phyloP scores from a whole-genome alignment of 108 stramenopile genomes.

The Seminavis robusta region DNA sequence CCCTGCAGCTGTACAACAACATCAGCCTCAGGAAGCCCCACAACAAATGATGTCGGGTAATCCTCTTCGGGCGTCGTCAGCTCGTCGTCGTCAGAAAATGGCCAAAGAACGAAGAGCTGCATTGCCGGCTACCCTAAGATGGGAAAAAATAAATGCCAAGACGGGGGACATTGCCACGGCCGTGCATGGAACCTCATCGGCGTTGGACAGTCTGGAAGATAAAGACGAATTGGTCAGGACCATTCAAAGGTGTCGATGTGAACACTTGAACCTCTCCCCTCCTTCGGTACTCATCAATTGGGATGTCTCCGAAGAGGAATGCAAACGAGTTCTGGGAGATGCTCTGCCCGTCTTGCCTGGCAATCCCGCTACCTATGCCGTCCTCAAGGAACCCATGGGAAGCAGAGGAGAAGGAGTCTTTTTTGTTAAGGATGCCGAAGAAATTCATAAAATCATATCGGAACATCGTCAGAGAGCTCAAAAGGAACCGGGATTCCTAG shows the following conservation, averaged over 20 bases:
- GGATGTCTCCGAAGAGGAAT: conserved; percentile 48
- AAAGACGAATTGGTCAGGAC: conserved; percentile 59
- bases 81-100: conserved; percentile 9
- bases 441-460: conserved; percentile 45
- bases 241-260: conserved; percentile 47
- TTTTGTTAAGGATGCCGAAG: conserved; percentile 43
- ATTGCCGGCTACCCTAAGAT: background rate
- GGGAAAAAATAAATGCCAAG: background rate
- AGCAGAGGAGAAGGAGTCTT: conserved; percentile 41
- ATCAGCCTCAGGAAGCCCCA: background rate
- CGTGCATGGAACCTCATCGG: conserved; percentile 40
- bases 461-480: conserved; percentile 35
- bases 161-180: conserved; percentile 14
- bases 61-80: conserved; percentile 5
- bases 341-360: conserved; percentile 26
- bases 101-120: background rate
- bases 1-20: background rate
- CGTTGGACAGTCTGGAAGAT: conserved; percentile 52
- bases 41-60: background rate
- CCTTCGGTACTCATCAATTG: conserved; percentile 47
- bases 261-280: conserved; percentile 37
- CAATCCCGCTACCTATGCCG: conserved; percentile 11
- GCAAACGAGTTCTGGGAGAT: conserved; percentile 38
- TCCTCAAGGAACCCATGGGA: conserved; percentile 63
- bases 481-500: conserved; percentile 30